These are phyloP conservation scores for Artomyces pyxidatus DNA, from an alignment of 768 basidiomycete species.

Conservation along the genomic window DNA sequence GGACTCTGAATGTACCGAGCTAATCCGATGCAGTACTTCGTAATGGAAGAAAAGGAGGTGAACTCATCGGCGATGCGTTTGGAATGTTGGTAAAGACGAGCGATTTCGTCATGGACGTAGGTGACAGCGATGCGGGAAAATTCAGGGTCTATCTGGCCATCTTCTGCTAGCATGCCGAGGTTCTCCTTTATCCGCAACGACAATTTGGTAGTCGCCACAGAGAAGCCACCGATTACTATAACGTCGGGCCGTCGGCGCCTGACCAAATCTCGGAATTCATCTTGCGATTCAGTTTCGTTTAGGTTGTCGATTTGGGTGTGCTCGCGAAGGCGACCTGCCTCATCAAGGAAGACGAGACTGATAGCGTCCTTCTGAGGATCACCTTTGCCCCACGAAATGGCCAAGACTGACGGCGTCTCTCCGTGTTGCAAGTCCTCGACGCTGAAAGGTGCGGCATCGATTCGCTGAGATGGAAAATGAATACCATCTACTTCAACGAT, in stretches of 20 bases:
- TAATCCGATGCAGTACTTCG: constrained; percentile 89
- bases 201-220: constrained; percentile 69
- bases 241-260: constrained; percentile 80
- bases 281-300: constrained; percentile 53
- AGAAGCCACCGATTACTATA: constrained; percentile 85
- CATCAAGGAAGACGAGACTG: constrained; percentile 76
- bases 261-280: constrained; percentile 78
- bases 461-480: constrained; percentile 43
- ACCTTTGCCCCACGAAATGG: constrained; percentile 92
- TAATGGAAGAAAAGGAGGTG: constrained; percentile 62
- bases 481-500: constrained; percentile 10
- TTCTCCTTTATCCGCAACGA: constrained; percentile 56
- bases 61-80: constrained; percentile 81
- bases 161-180: constrained; percentile 19
- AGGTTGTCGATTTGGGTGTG: constrained; percentile 86
- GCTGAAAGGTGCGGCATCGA: constrained; percentile 73
- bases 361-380: constrained; percentile 90
- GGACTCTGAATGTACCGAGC: constrained; percentile 93
- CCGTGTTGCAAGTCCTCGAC: constrained; percentile 58
- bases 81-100: constrained; percentile 89
- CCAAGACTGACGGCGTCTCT: constrained; percentile 71
- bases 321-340: constrained; percentile 85
- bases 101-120: constrained; percentile 86
- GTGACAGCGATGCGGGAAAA: constrained; percentile 61
- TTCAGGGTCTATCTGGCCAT: constrained; percentile 20